Evolutionary conservation across 441 rosid species (phyloP).

Genomic region (Manihot esculenta): DNA sequence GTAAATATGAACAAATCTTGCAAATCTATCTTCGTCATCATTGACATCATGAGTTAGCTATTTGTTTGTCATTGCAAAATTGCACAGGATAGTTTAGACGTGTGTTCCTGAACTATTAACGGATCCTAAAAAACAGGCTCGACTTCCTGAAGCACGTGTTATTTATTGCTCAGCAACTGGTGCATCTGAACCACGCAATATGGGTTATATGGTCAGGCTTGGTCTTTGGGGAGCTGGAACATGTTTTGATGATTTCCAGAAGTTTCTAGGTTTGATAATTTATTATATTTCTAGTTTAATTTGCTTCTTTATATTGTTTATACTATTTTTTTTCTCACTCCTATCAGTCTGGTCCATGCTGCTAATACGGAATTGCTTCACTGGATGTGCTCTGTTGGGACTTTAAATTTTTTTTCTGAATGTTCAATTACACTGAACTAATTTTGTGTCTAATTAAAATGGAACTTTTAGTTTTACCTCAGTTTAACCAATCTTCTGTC

Average conservation of each 20-base stretch:
- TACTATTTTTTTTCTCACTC: not conserved
- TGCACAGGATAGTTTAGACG: constrained; percentile 15
- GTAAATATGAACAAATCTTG: not conserved
- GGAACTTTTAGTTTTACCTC: no score
- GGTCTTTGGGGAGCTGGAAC: constrained; percentile 99
- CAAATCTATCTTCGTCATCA: not conserved
- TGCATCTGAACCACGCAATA: constrained; percentile 99
- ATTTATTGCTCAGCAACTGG: constrained; percentile 99
- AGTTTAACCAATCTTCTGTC: no score
- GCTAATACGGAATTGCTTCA: not conserved
- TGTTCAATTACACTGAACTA: no score
- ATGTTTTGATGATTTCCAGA: constrained; percentile 71
- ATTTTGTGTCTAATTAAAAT: no score
- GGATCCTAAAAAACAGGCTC: constrained; percentile 63
- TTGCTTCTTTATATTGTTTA: not conserved
- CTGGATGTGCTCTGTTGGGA: not conserved
- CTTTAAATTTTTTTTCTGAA: no score
- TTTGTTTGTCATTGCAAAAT: constrained; percentile 22
- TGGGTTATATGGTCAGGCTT: constrained; percentile 99
- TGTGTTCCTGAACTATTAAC: constrained; percentile 28
- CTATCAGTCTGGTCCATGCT: not conserved
- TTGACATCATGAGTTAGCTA: not conserved
- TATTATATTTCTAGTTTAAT: constrained; percentile 9
- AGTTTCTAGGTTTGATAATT: constrained; percentile 64
- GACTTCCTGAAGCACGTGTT: constrained; percentile 94